These are phyloP conservation scores for Cryphonectria carpinicola DNA, from an alignment of 2,329 filamentous ascomycete genomes.

Conservation along the genomic window DNA sequence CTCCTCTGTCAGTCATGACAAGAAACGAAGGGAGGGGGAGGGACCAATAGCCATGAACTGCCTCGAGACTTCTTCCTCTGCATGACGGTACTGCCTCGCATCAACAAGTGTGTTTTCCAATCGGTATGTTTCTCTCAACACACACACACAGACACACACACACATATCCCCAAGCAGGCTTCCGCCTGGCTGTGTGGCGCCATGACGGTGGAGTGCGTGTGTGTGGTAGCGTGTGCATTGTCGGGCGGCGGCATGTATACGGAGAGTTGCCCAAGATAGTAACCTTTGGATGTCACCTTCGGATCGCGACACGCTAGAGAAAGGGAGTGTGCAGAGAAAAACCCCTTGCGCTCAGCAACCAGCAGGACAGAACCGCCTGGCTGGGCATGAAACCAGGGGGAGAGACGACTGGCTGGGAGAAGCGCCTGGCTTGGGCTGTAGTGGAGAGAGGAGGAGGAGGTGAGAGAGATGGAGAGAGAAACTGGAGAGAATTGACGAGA, in stretches of 20 bases:
- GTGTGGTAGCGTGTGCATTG: not conserved
- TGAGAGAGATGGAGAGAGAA: not conserved
- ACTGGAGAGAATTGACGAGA: not conserved
- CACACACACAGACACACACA: too few species aligned
- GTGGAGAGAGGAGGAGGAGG: not conserved
- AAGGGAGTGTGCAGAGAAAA: not conserved
- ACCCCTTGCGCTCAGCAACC: conserved; percentile 1
- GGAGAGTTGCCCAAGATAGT: not conserved
- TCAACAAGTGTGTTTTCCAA: not conserved
- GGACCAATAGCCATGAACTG: not conserved
- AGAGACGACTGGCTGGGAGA: not conserved
- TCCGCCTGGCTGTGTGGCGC: not conserved
- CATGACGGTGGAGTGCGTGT: not conserved
- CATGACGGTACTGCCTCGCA: not conserved
- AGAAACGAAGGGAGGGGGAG: too few species aligned
- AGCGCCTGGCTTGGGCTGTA: not conserved
- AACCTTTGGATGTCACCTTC: not conserved
- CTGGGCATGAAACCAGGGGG: conserved; percentile 1
- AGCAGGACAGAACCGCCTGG: not conserved
- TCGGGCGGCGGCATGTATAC: not conserved
- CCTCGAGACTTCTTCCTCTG: not conserved
- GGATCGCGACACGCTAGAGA: not conserved
- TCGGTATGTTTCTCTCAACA: not conserved
- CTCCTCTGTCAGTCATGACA: not conserved
- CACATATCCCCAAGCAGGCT: not conserved